A percentile compares a stretch with the other conserved stretches of the same genome.
Evolutionary conservation across 2,329 filamentous ascomycete species (phyloP).

Genomic region (Fusarium coicis): DNA sequence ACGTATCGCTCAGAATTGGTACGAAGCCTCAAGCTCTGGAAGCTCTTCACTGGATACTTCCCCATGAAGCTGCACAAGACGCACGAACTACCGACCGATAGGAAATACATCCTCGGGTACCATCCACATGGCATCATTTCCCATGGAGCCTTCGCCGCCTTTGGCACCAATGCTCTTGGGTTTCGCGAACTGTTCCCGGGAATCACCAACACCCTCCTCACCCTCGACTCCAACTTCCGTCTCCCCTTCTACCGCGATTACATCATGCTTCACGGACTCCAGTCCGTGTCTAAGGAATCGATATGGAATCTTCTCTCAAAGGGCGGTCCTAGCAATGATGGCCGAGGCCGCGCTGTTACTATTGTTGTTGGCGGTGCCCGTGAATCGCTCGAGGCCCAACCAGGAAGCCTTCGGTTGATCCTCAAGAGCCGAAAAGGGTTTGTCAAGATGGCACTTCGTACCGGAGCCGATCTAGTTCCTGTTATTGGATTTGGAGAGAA

Average conservation of each 20-base stretch:
- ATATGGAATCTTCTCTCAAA: conserved; percentile 88
- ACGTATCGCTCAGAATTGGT: conserved; percentile 79
- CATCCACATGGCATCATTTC: conserved; percentile 98
- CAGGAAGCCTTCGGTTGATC: conserved; percentile 79
- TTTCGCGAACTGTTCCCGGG: conserved; percentile 91
- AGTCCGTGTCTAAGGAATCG: conserved; percentile 89
- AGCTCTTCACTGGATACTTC: conserved; percentile 91
- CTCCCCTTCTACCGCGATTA: conserved; percentile 96
- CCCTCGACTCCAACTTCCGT: conserved; percentile 95
- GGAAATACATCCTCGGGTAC: conserved; percentile 97
- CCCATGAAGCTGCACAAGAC: conserved; percentile 90
- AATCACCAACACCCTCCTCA: conserved; percentile 93
- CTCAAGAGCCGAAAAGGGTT: conserved; percentile 90
- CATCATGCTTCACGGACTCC: conserved; percentile 86
- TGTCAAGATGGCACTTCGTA: conserved; percentile 90
- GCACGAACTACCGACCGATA: conserved; percentile 77
- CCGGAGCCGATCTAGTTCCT: conserved; percentile 93
- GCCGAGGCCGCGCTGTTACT: conserved; percentile 94
- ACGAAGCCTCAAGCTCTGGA: conserved; percentile 82
- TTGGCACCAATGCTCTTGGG: conserved; percentile 88
- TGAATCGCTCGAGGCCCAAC: conserved; percentile 89
- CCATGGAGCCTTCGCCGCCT: conserved; percentile 93
- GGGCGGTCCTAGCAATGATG: conserved; percentile 80
- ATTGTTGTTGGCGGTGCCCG: conserved; percentile 94
- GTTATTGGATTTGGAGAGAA: conserved; percentile 96